These are phyloP conservation scores for Patellifolia procumbens DNA, from an alignment of 179 eudicot species.

Conservation along the genomic window DNA sequence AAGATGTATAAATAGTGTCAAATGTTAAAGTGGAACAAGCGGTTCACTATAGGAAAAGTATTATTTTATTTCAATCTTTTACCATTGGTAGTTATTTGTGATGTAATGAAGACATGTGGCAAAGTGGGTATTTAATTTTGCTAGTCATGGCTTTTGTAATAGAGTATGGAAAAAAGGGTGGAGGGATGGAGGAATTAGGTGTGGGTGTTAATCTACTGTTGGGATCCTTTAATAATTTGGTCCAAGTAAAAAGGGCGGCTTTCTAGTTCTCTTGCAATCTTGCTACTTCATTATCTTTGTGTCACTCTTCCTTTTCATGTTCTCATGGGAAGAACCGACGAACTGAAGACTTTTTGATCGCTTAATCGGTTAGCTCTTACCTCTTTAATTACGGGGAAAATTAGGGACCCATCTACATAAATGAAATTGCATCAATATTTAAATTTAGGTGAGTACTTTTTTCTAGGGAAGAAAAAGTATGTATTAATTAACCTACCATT, in stretches of 20 bases:
- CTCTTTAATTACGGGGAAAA: background rate
- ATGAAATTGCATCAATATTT: background rate
- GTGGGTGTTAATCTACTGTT: slow-evolving; percentile 40
- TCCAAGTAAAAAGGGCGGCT: slow-evolving; percentile 27
- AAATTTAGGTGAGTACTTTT: background rate
- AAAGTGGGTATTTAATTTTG: slow-evolving; percentile 15
- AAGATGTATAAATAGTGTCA: no score
- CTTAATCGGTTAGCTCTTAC: background rate
- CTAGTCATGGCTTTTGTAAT: slow-evolving; percentile 1
- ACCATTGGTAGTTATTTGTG: background rate
- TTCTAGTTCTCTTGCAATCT: background rate
- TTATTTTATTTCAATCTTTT: background rate
- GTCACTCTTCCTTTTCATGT: background rate
- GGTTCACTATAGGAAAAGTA: no score
- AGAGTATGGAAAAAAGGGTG: background rate
- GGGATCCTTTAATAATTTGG: slow-evolving; percentile 14
- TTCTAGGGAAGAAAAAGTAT: background rate
- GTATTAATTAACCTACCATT: no score
- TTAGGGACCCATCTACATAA: background rate
- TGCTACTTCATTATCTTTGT: background rate
- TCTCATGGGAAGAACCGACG: background rate
- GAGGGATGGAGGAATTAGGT: slow-evolving; percentile 30
- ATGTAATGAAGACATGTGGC: slow-evolving; percentile 29
- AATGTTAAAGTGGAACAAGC: no score
- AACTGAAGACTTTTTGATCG: background rate